Evolutionary conservation across 225 moss, liverwort and hornwort genomes (phyloP), one percentile per base, ranked within the genome.

Genomic region (Pseudoscleropodium purum): DNA sequence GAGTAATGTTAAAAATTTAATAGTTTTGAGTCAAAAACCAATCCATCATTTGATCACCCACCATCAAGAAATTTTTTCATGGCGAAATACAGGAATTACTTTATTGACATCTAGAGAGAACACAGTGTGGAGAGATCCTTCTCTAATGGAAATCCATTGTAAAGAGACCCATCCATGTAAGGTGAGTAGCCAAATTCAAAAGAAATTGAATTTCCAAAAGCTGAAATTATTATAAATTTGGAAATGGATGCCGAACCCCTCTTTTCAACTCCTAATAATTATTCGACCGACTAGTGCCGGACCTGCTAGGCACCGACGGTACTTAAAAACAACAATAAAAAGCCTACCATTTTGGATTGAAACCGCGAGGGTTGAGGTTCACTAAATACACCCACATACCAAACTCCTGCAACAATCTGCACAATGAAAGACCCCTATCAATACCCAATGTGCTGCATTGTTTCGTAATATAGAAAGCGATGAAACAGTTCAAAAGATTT

Each of bases 341-440:
- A 82, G 24, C 63, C 3, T 91, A 95, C 95, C 93, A 91, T 90
- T 88, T 95, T 95, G 45, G 92, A 89, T 82, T 93, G 93, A 78
- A 91, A 95, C 17, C 95, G 88, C 31, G 93, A 92, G 54, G 89
- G 89, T 47, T 83, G 75, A 18, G 92, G 51, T n/a, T 95, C 90
- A 67, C 95, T 95, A 84, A 95, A 95, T 6, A 95, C 90, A 37
- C 95, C 95, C 82, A 93, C 88, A n/a, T 92, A 91, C 95, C 95
- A 95, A 81, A 93, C 90, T 90, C 95, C 95, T 78, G 90, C 89
- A 69, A 57, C 74, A 84, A 95, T 89, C 93, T 95, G 91, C 87
- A 90, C n/a, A 63, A 16, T 16, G 64, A 78, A 62, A 84, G 27
- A 37, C 27, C 49, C 65, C 56, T 67, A 70, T 88, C 63, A 79